Percentiles rank a stretch among this genome's conserved stretches.
Conservation (phyloP, 2,329 filamentous ascomycete species). For the Clarireedia hainanense region DNA sequence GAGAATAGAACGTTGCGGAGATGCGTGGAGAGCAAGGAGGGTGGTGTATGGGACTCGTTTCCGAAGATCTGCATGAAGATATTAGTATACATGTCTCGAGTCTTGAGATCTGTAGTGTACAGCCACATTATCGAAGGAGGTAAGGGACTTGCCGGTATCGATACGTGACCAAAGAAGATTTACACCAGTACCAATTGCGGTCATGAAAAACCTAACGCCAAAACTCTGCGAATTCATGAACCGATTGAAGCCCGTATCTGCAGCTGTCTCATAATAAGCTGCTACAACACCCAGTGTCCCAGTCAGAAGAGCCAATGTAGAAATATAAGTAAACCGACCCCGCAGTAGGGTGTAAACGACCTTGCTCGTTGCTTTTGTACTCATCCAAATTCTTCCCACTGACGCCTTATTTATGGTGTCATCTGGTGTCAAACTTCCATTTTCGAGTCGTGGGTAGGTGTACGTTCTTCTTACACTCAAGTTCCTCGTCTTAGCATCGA, state of each 20-base stretch:
- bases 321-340: background rate
- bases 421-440: too few species aligned
- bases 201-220: constrained; percentile 36
- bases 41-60: constrained; percentile 31
- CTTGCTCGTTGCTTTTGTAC: too few species aligned
- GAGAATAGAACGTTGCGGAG: constrained; percentile 34
- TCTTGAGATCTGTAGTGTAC: background rate
- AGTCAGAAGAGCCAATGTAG: background rate
- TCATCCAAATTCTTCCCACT: too few species aligned
- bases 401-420: too few species aligned
- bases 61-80: background rate
- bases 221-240: constrained; percentile 36
- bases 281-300: background rate
- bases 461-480: too few species aligned
- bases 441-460: too few species aligned
- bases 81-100: constrained; percentile 17
- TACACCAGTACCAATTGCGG: constrained; percentile 32
- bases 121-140: constrained; percentile 24
- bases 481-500: too few species aligned
- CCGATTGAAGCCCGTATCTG: constrained; percentile 32
- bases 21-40: constrained; percentile 26
- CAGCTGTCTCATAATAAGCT: background rate
- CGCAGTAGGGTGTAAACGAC: too few species aligned
- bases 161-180: constrained; percentile 36
- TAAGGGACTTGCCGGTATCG: constrained; percentile 19